Percentiles rank a stretch among this genome's conserved stretches.
These are phyloP conservation scores for Aspergillus hiratsukae DNA, from an alignment of 2,329 filamentous ascomycete genomes.

Conservation along the genomic window DNA sequence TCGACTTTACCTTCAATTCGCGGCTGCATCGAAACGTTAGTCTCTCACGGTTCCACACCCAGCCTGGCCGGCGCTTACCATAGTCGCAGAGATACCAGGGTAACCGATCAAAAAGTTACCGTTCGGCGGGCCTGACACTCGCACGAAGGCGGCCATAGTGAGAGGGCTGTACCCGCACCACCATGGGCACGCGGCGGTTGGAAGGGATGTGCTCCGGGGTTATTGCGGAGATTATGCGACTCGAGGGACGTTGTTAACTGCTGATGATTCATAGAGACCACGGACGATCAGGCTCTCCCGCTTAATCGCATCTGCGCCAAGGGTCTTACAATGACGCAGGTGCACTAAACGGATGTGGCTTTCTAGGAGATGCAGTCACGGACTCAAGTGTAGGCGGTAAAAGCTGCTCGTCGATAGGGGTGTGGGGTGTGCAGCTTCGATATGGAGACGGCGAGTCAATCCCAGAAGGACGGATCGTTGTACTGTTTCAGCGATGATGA, in stretches of 20 bases:
- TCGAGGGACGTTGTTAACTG: conserved; percentile 16
- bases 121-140: conserved; percentile 95
- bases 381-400: not conserved
- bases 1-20: conserved; percentile 98
- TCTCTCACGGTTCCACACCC: not conserved
- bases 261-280: conserved; percentile 26
- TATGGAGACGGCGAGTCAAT: not conserved
- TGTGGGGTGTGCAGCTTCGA: not conserved
- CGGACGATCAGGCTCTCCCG: not conserved
- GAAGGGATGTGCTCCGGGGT: conserved; percentile 20
- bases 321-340: conserved; percentile 9
- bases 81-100: conserved; percentile 92
- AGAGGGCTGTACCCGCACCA: conserved; percentile 34
- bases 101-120: conserved; percentile 96
- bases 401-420: not conserved
- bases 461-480: not conserved
- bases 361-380: conserved; percentile 1
- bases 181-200: conserved; percentile 33
- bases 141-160: conserved; percentile 74
- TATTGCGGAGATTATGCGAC: conserved; percentile 25
- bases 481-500: not conserved
- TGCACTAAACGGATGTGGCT: conserved; percentile 10
- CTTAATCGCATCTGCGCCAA: conserved; percentile 12
- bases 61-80: conserved; percentile 60
- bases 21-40: conserved; percentile 54